These are phyloP conservation scores for Aspergillus quadrilineatus DNA, from an alignment of 2,329 filamentous ascomycete species.

Conservation along the genomic window DNA sequence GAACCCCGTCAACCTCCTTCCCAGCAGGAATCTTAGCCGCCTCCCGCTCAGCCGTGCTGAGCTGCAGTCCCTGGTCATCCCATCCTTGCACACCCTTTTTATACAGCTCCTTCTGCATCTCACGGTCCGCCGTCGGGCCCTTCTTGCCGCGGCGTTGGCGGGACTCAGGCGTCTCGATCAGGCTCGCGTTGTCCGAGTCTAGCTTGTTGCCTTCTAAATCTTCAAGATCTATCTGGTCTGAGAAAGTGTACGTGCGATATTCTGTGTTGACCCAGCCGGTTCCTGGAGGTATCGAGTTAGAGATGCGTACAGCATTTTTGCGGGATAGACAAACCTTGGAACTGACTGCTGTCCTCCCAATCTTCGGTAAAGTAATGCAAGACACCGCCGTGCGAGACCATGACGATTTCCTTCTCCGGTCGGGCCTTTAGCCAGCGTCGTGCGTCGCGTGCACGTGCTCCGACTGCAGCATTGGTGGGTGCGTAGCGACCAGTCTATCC, in stretches of 20 bases:
- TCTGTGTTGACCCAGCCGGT: slow-evolving; percentile 76
- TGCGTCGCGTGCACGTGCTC: slow-evolving; percentile 60
- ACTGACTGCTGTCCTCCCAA: slow-evolving; percentile 61
- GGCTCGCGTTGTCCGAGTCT: slow-evolving; percentile 41
- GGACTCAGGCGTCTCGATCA: slow-evolving; percentile 45
- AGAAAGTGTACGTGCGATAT: slow-evolving; percentile 67
- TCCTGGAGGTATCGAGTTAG: slow-evolving; percentile 43
- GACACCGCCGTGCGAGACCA: slow-evolving; percentile 81
- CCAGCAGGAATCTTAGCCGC: slow-evolving; percentile 34
- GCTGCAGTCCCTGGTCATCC: slow-evolving; percentile 44
- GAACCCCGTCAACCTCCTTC: slow-evolving; percentile 33
- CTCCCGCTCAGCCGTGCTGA: slow-evolving; percentile 37
- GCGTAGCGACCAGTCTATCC: slow-evolving; percentile 45
- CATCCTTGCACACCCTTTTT: slow-evolving; percentile 42
- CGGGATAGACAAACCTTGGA: slow-evolving; percentile 40
- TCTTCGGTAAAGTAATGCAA: slow-evolving; percentile 84
- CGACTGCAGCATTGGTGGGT: slow-evolving; percentile 53
- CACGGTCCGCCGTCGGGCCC: slow-evolving; percentile 33
- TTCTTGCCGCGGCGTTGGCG: slow-evolving; percentile 42
- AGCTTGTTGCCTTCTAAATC: slow-evolving; percentile 38
- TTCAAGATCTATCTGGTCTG: slow-evolving; percentile 52
- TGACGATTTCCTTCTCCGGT: slow-evolving; percentile 65
- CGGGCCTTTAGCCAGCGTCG: slow-evolving; percentile 56
- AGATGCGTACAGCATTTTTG: not conserved
- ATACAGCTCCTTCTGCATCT: slow-evolving; percentile 41